Percentiles rank a stretch among this genome's conserved stretches.
Conservation (phyloP, 768 basidiomycete species). For the Lactifluus volemus region DNA sequence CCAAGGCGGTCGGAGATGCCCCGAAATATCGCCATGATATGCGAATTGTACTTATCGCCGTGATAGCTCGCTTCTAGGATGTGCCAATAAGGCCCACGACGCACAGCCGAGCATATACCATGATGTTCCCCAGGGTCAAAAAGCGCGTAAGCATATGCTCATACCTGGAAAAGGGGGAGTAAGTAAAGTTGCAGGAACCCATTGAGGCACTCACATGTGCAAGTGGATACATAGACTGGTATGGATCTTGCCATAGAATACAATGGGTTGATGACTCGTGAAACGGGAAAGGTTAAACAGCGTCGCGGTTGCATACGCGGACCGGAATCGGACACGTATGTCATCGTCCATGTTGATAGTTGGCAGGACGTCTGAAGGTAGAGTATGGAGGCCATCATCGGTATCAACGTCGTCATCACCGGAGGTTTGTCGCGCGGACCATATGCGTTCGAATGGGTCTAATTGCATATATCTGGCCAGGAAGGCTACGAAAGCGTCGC, state of each 20-base stretch:
- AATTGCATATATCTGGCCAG: conserved; percentile 52
- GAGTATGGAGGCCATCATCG: background rate
- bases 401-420: conserved; percentile 1
- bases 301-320: conserved; percentile 48
- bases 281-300: conserved; percentile 45
- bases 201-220: conserved; percentile 36
- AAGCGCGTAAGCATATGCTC: conserved; percentile 71
- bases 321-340: conserved; percentile 76
- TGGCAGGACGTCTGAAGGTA: conserved; percentile 42
- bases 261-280: conserved; percentile 25
- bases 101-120: conserved; percentile 70
- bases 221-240: conserved; percentile 36
- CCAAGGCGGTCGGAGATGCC: conserved; percentile 64
- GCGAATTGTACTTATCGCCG: conserved; percentile 31
- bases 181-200: background rate
- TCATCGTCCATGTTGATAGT: conserved; percentile 59
- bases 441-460: conserved; percentile 46
- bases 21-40: conserved; percentile 43
- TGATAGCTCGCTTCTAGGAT: conserved; percentile 60
- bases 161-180: conserved; percentile 25
- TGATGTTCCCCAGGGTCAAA: conserved; percentile 64
- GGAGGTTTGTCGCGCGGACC: conserved; percentile 28
- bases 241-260: conserved; percentile 42
- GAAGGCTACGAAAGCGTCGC: conserved; percentile 57
- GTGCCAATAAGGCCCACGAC: conserved; percentile 84